phyloP scores from a whole-genome alignment of 495 filamentous ascomycete species.

The Penicillium mononematosum region DNA sequence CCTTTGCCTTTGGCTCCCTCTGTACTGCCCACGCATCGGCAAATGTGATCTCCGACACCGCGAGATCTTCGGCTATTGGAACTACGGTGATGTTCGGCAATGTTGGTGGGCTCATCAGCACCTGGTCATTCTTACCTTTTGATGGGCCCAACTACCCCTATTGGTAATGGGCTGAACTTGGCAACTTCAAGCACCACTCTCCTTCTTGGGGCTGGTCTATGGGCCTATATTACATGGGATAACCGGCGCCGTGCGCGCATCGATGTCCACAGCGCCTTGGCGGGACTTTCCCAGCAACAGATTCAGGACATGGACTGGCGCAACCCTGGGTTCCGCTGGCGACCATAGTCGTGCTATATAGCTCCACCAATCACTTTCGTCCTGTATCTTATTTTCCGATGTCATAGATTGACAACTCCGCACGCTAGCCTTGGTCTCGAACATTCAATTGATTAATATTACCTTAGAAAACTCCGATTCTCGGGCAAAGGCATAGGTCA shows the following conservation, averaged over 20 bases:
- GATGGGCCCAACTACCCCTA: constrained; percentile 68
- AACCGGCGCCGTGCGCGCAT: constrained; percentile 57
- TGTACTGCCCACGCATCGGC: constrained; percentile 65
- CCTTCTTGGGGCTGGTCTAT: constrained; percentile 43
- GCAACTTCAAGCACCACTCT: constrained; percentile 56
- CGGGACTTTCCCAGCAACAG: constrained; percentile 52
- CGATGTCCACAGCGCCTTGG: constrained; percentile 55
- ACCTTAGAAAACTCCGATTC: background rate
- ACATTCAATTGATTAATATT: background rate
- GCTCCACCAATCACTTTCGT: background rate
- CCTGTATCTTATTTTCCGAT: background rate
- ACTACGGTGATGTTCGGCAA: constrained; percentile 71
- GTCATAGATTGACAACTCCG: background rate
- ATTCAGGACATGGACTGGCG: constrained; percentile 70
- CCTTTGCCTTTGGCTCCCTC: constrained; percentile 57
- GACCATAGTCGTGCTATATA: constrained; percentile 34
- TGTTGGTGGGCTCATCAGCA: constrained; percentile 67
- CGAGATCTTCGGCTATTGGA: constrained; percentile 63
- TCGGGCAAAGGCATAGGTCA: background rate
- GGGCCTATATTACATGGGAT: constrained; percentile 62
- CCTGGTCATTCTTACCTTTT: constrained; percentile 65
- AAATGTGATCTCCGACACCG: constrained; percentile 70
- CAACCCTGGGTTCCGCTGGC: constrained; percentile 69
- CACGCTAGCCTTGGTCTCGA: constrained; percentile 1
- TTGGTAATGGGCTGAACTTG: constrained; percentile 74